Evolutionary conservation across 352 stramenopile species (phyloP), one percentile per base, ranked within the genome.

Genomic region (Pythium coloratum): DNA sequence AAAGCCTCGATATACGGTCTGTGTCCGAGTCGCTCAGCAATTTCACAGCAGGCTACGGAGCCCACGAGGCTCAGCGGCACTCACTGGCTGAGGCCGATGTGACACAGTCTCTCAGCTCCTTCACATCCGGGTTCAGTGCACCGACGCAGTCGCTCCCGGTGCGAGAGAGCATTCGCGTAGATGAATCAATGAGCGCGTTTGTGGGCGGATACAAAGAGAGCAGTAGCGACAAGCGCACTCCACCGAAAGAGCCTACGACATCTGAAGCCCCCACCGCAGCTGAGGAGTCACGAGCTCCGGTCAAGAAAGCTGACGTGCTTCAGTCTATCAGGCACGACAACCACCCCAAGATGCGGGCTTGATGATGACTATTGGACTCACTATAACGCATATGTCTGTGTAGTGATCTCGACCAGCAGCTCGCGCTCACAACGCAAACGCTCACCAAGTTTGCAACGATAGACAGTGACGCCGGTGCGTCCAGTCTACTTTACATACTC

Each of bases 391-490:
- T 9, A n/a, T 32, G 0, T n/a, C 32, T 30, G 10, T 47, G 55
- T 24, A 77, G 70, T 51, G 66, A 75, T n/a, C 63, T 80, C 42
- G 70, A 77, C 24, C 55, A 69, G 51, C 73, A 80, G 16, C 64
- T 80, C 6, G 44, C 54, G 50, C 44, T 57, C 5, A 69, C 64
- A 1, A n/a, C 70, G 0, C 71, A 73, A 58, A 62, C 47, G 0
- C 66, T 80, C 9, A 64, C 64, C n/a, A 38, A 53, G 20, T 34
- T 76, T 12, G 20, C 62, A 38, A 53, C 55, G 20, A 53, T 36
- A 5, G 55, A 75, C 7, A 51, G 28, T 1, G 51, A 55, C 12
- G 14, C 64, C n/a, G 62, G 66, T 76, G 28, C 28, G 59, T 14
- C n/a, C 9, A 36, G 40, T 1, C 10, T 0, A 30, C 26, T 50